Evolutionary conservation across 202 grass and related monocot genomes (phyloP).

Genomic region (Zoysia matrella): DNA sequence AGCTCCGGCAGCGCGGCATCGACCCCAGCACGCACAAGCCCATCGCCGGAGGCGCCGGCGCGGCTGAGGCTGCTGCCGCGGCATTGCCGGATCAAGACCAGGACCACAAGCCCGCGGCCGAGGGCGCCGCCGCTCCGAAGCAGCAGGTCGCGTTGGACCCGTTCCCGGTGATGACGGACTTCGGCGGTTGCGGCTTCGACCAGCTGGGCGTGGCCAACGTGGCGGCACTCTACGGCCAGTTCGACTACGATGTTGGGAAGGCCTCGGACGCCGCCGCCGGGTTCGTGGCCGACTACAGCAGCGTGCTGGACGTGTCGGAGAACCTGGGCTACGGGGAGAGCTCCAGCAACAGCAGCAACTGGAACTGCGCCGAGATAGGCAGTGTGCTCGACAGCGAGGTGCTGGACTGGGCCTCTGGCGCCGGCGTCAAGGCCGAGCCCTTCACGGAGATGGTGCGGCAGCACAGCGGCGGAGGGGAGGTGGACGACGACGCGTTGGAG

Average conservation of each 20-base stretch:
- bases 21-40: slow-evolving; percentile 85
- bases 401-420: slow-evolving; percentile 54
- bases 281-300: slow-evolving; percentile 66
- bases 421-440: slow-evolving; percentile 35
- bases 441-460: slow-evolving; percentile 45
- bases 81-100: slow-evolving; percentile 16
- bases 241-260: neutral
- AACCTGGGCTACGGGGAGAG: slow-evolving; percentile 81
- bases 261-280: neutral
- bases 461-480: neutral
- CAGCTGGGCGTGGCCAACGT: neutral
- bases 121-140: neutral
- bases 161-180: slow-evolving; percentile 59
- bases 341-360: slow-evolving; percentile 91
- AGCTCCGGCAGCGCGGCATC: slow-evolving; percentile 51
- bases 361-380: slow-evolving; percentile 59
- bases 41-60: neutral
- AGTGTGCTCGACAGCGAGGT: slow-evolving; percentile 62
- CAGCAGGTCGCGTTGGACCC: slow-evolving; percentile 62
- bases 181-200: slow-evolving; percentile 33
- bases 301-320: slow-evolving; percentile 66
- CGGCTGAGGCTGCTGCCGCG: neutral
- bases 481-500: slow-evolving; percentile 34
- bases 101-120: slow-evolving; percentile 6
- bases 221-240: slow-evolving; percentile 39